Percentiles rank a stretch among this genome's conserved stretches.
These are phyloP conservation scores for Candida sithepensis DNA, from an alignment of 805 yeast genomes.

Conservation along the genomic window DNA sequence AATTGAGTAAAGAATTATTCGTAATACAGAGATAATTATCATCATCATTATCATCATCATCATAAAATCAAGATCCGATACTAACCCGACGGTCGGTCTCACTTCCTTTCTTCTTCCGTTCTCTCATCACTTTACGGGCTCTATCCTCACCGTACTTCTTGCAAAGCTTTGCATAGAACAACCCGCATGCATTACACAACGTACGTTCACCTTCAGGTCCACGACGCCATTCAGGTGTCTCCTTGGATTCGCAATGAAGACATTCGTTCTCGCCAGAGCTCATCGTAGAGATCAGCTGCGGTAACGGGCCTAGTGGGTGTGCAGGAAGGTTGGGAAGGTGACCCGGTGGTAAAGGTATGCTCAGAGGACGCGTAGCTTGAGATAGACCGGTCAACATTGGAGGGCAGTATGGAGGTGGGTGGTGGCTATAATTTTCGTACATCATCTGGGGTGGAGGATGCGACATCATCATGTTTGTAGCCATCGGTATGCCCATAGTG, in stretches of 20 bases:
- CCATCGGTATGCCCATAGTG: background rate
- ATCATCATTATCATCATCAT: background rate
- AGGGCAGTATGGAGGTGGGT: background rate
- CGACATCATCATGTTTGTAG: background rate
- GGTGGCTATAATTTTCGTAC: background rate
- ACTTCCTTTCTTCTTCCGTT: constrained; percentile 24
- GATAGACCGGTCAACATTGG: background rate
- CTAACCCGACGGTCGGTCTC: constrained; percentile 29
- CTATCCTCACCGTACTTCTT: constrained; percentile 53
- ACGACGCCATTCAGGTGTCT: constrained; percentile 81
- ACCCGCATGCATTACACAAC: constrained; percentile 80
- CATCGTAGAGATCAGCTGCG: constrained; percentile 1
- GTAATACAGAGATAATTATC: background rate
- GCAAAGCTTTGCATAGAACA: constrained; percentile 64
- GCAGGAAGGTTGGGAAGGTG: background rate
- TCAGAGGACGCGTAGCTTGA: background rate
- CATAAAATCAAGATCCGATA: constrained; percentile 8
- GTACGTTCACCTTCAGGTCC: constrained; percentile 78
- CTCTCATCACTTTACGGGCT: constrained; percentile 43
- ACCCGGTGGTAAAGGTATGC: background rate
- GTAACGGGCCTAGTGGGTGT: background rate
- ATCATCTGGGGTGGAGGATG: background rate
- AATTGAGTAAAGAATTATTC: background rate
- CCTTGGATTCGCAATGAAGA: constrained; percentile 43
- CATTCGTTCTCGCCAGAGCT: constrained; percentile 17